Evolutionary conservation across 176 grass and related monocot species (phyloP).

Genomic region (Paspalum vaginatum): DNA sequence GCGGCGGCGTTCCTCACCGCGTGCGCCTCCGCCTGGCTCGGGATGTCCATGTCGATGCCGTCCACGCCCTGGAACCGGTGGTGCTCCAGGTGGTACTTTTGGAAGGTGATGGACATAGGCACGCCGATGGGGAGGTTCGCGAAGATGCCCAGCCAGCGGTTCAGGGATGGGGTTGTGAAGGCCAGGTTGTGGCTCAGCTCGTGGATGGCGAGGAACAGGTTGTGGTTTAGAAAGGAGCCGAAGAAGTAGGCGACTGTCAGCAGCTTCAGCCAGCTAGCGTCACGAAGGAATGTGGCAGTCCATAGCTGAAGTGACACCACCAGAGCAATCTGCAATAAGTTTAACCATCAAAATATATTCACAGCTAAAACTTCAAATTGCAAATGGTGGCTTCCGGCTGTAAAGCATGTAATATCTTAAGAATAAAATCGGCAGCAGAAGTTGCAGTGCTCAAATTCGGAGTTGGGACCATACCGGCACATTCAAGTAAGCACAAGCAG

Average conservation of each 20-base stretch:
- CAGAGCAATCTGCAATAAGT: conserved; percentile 61
- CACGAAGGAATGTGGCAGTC: conserved; percentile 59
- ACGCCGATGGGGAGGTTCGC: conserved; percentile 94
- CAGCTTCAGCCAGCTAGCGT: conserved; percentile 79
- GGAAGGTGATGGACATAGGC: conserved; percentile 96
- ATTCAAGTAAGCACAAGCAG: not conserved
- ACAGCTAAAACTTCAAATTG: not conserved
- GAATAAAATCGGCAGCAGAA: not conserved
- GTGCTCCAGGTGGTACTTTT: conserved; percentile 97
- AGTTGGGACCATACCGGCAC: not conserved
- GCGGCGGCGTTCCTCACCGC: conserved; percentile 52
- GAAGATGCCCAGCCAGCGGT: conserved; percentile 91
- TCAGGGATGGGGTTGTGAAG: conserved; percentile 73
- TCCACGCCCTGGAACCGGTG: conserved; percentile 95
- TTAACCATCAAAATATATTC: conserved; percentile 12
- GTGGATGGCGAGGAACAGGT: conserved; percentile 94
- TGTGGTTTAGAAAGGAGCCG: conserved; percentile 96
- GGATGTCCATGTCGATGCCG: conserved; percentile 90
- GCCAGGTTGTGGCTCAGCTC: conserved; percentile 98
- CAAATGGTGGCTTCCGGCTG: not conserved
- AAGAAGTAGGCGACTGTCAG: conserved; percentile 82
- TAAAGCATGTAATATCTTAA: not conserved
- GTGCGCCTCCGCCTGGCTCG: conserved; percentile 58
- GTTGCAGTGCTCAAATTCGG: not conserved
- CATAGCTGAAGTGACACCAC: conserved; percentile 83